Evolutionary conservation across 345 rosid species (phyloP), one percentile per base, ranked within the genome.

Genomic region (Euphorbia tirucalli): DNA sequence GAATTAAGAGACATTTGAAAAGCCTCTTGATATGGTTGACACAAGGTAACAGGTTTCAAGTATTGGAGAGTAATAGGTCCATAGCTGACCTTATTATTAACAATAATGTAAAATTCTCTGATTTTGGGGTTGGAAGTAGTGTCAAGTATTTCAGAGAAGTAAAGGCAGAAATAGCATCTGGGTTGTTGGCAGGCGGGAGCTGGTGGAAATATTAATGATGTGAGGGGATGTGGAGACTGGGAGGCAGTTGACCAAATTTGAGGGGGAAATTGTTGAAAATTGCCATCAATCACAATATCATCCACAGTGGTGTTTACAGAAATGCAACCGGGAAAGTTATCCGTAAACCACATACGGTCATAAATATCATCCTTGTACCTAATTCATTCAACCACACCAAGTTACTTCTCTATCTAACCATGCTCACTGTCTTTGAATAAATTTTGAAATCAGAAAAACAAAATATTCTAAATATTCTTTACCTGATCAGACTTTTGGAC

Each of bases 261-360:
- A 46, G 8, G 16, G 0, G 70, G 70, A 22, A 66, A 0, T 46
- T 19, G 21, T 27, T 1, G 19, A 0, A 55, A 18, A 48, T 66
- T 43, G 32, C 31, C 8, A 2, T 37, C 27, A 6, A 62, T 19
- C 4, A 31, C 32, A 19, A 61, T 9, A 6, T 32, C 44, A 7
- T n/a, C n/a, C n/a, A n/a, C 3, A 5, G 65, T 28, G 9, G 50
- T 61, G 7, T 9, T 43, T 10, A 2, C 1, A 10, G 80, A 31
- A 28, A 31, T 8, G 31, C 65, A 73, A 43, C 5, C 28, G 15
- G 13, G 41, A 11, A 64, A 54, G 19, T 16, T 44, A 31, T 72
- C 59, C 8, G 77, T 74, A 35, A 0, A 14, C 83, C 83, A 80
- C 2, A 73, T 65, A 24, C 83, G 80, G 60, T 76, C 80, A 46